Conservation (phyloP, 2,329 filamentous ascomycete genomes). For the Dactylella cylindrospora region DNA sequence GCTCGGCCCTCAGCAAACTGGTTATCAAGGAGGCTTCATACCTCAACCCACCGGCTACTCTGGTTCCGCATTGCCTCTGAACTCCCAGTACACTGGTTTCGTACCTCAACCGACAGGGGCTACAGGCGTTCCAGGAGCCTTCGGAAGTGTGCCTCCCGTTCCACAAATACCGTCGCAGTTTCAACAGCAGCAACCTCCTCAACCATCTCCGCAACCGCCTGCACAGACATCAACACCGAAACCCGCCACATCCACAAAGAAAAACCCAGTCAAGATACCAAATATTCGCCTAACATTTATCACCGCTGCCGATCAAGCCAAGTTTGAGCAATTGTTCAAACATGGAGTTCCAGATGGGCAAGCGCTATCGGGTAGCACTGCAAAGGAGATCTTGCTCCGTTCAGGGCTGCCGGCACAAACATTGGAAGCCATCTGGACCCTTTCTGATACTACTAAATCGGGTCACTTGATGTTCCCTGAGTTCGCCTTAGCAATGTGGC, state of each 20-base stretch:
- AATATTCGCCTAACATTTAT: conserved; percentile 95
- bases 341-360: conserved; percentile 83
- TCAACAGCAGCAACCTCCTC: conserved; percentile 55
- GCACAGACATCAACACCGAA: conserved; percentile 57
- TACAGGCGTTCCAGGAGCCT: conserved; percentile 56
- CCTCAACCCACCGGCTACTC: conserved; percentile 60
- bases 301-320: conserved; percentile 88
- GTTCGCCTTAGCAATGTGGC: conserved; percentile 96
- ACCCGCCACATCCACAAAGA: conserved; percentile 56
- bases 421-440: conserved; percentile 60
- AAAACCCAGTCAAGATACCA: conserved; percentile 74
- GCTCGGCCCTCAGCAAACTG: conserved; percentile 64
- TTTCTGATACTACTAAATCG: conserved; percentile 93
- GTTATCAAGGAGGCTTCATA: conserved; percentile 53
- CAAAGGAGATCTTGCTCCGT: conserved; percentile 80
- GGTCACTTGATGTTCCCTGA: conserved; percentile 96
- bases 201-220: conserved; percentile 58
- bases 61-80: conserved; percentile 54
- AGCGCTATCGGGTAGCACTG: conserved; percentile 72
- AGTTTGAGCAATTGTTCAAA: conserved; percentile 97
- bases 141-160: conserved; percentile 52
- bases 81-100: conserved; percentile 70
- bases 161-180: conserved; percentile 63
- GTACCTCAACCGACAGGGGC: conserved; percentile 56
- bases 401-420: conserved; percentile 79